Evolutionary conservation across 139 green algal species (phyloP).

Genomic region (Volvox reticuliferus): DNA sequence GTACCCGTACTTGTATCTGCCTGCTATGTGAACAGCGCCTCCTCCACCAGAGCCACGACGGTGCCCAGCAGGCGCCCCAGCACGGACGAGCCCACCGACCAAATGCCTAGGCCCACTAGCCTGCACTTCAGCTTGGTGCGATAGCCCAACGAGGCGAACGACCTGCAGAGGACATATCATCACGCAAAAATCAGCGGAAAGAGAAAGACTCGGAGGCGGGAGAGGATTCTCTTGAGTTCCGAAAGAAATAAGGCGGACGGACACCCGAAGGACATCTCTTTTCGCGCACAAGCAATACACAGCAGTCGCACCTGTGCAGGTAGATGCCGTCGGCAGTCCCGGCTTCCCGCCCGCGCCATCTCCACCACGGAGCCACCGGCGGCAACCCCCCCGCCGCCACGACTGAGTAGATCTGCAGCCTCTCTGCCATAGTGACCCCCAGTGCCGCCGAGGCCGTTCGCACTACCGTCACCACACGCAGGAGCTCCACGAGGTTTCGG

Average conservation of each 20-base stretch:
- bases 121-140: not conserved
- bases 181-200: not conserved
- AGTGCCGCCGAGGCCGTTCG: constrained; percentile 3
- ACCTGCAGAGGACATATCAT: too few species aligned
- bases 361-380: not conserved
- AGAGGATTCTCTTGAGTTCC: too few species aligned
- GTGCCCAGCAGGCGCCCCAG: constrained; percentile 1
- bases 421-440: constrained; percentile 57
- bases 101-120: constrained; percentile 15
- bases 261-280: too few species aligned
- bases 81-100: not conserved
- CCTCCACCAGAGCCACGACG: constrained; percentile 1
- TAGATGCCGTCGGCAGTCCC: not conserved
- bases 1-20: not conserved
- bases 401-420: constrained; percentile 47
- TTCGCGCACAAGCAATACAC: too few species aligned
- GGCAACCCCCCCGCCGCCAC: constrained; percentile 32
- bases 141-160: not conserved
- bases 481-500: constrained; percentile 26
- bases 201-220: too few species aligned
- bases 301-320: not conserved
- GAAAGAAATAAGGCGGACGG: too few species aligned
- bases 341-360: not conserved
- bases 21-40: constrained; percentile 37
- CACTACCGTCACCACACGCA: constrained; percentile 43